A percentile compares a stretch with the other conserved stretches of the same genome.
phyloP scores from a whole-genome alignment of 2,329 filamentous ascomycete species.

The Paecilomyces formosus region DNA sequence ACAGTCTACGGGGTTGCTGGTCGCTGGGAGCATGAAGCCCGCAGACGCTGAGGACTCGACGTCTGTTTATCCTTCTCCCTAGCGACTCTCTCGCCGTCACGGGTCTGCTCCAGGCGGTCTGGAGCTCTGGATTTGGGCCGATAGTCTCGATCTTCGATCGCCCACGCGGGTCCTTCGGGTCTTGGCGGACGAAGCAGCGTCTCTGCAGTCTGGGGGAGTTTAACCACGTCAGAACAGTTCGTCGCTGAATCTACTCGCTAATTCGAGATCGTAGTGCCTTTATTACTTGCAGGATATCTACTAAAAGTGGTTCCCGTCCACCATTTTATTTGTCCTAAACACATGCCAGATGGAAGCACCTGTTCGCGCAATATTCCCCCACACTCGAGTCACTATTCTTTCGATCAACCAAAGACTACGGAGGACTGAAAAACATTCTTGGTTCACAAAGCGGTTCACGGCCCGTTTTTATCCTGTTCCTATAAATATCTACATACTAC shows the following conservation, averaged over 20 bases:
- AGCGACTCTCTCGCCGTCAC: neutral
- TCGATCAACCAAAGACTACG: neutral
- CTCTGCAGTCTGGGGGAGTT: neutral
- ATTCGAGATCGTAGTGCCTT: too few relatives aligned
- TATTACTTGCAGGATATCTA: too few relatives aligned
- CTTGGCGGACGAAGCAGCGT: conserved; percentile 5
- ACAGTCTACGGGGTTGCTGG: conserved; percentile 1
- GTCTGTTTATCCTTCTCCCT: neutral
- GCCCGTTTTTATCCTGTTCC: neutral
- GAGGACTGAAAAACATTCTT: neutral
- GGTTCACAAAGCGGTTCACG: neutral
- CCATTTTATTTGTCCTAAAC: too few relatives aligned
- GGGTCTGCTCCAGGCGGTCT: conserved; percentile 1
- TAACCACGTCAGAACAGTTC: neutral
- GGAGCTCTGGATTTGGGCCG: conserved; percentile 11
- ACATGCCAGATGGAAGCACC: too few relatives aligned
- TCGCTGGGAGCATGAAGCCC: conserved; percentile 9
- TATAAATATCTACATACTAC: neutral
- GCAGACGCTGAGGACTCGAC: neutral
- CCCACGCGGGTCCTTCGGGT: conserved; percentile 10
- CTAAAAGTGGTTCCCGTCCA: too few relatives aligned
- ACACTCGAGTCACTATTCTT: neutral
- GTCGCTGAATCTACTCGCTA: neutral
- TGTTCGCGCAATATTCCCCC: too few relatives aligned
- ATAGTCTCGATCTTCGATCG: conserved; percentile 14